Evolutionary conservation across 345 rosid genomes (phyloP), one percentile per base, ranked within the genome.

Genomic region (rapeseed (Brassica napus)): DNA sequence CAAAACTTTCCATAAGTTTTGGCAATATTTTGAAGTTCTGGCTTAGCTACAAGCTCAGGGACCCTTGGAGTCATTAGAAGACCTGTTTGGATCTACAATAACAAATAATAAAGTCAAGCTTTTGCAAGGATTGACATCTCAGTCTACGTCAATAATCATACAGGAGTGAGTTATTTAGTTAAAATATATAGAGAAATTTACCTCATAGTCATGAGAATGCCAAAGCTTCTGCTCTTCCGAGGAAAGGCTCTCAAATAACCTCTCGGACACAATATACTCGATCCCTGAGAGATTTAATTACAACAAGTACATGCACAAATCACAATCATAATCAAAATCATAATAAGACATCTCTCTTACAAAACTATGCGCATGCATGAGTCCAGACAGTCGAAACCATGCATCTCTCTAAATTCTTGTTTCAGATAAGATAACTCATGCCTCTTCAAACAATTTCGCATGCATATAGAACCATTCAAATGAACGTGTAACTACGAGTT

Each of bases 131-230:
- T 14, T 15, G 55, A 65, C 62, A 9, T 44, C 14, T 1, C 35
- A 8, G 37, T 71, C 14, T 49, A 5, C 15, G 24, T 14, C 21
- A 4, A 2, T 28, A n/a, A 39, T 21, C 14, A 21, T 39, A 10
- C 3, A 9, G 24, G 24, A 66, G n/a, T 14, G 5, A 32, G 14
- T 7, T 15, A 5, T 31, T 10, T 6, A 44, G 6, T 15, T 62
- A 7, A 61, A 35, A 6, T 8, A 6, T 31, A 69, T 47, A 63
- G 2, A 18, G 9, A 60, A 23, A 2, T 8, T 42, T 6, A 91
- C 92, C 92, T 91, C 94, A 9, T 87, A 89, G 55, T 90, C 90
- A 81, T 91, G 94, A 14, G 97, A 88, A 71, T 88, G 97, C 94
- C 97, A 91, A 31, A 89, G 89, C 81, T 88, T 89, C 69, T 91